A percentile compares a stretch with the other conserved stretches of the same genome.
phyloP scores from a whole-genome alignment of 208 protist genomes.

The Eutreptiella sp. region DNA sequence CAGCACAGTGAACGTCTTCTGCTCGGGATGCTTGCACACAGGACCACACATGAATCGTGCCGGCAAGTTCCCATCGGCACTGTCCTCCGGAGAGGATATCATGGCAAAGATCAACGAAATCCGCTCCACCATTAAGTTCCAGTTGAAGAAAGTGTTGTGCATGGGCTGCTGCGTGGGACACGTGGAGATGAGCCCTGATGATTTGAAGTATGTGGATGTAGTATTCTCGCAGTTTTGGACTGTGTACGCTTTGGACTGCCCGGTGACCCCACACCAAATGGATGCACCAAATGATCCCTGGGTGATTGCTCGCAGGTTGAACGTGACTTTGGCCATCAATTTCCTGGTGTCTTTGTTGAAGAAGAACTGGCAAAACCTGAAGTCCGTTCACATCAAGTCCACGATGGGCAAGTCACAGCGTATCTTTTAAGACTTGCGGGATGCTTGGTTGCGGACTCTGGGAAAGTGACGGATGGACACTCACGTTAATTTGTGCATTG shows the following conservation, averaged over 20 bases:
- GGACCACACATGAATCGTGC: conserved; percentile 98
- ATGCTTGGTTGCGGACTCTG: no score
- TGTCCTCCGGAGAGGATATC: conserved; percentile 85
- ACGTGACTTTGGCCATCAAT: conserved; percentile 95
- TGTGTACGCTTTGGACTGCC: no score
- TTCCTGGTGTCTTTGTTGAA: conserved; percentile 99
- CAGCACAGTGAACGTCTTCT: no score
- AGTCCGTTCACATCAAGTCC: conserved; percentile 96
- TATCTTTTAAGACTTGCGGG: conserved; percentile 96
- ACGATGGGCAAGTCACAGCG: conserved; percentile 96
- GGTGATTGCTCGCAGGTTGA: no score
- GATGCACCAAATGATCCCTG: no score
- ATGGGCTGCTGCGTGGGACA: conserved; percentile 94
- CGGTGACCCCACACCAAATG: no score
- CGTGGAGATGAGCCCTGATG: conserved; percentile 86
- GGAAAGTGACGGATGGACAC: no score
- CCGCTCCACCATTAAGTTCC: conserved; percentile 94
- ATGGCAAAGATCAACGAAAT: conserved; percentile 86
- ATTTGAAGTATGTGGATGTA: no score
- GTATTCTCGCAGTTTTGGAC: no score
- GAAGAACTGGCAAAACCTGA: conserved; percentile 99
- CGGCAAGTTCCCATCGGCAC: conserved; percentile 96
- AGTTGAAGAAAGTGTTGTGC: conserved; percentile 98
- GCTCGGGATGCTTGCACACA: no score
- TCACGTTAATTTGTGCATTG: no score